These are phyloP conservation scores for Chenopodium quinoa DNA, from an alignment of 148 eudicot species.

Conservation along the genomic window DNA sequence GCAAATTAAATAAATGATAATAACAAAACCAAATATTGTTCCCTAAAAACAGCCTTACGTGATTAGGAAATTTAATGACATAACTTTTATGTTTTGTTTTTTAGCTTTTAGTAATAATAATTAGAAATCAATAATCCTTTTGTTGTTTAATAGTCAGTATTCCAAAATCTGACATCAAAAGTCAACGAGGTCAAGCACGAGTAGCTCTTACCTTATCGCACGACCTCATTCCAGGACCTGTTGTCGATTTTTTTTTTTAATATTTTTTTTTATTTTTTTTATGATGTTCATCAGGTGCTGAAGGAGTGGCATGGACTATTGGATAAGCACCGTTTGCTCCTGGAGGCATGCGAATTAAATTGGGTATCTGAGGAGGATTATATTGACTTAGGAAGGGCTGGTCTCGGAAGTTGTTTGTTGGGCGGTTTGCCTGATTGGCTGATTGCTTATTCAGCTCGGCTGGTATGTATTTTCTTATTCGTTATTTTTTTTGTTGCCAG, in stretches of 20 bases:
- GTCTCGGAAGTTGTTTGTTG: constrained; percentile 91
- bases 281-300: constrained; percentile 54
- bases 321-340: constrained; percentile 69
- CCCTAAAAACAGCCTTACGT: too few species aligned
- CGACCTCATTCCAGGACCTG: not conserved
- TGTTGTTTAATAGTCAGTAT: not conserved
- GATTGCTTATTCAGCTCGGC: constrained; percentile 86
- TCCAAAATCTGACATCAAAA: not conserved
- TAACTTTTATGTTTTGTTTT: too few species aligned
- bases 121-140: not conserved
- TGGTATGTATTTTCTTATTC: constrained; percentile 46
- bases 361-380: constrained; percentile 95
- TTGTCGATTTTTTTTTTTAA: not conserved
- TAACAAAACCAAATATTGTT: too few species aligned
- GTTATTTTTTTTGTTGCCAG: not conserved
- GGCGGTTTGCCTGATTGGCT: constrained; percentile 97
- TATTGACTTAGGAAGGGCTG: constrained; percentile 85
- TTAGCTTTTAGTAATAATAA: not conserved
- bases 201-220: not conserved
- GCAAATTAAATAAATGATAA: too few species aligned
- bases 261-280: constrained; percentile 11
- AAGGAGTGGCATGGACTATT: constrained; percentile 88
- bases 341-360: constrained; percentile 89
- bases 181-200: not conserved
- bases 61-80: too few species aligned